phyloP scores from a whole-genome alignment of 129 eudicot genomes.

The Pseudognaphalium luteoalbum region DNA sequence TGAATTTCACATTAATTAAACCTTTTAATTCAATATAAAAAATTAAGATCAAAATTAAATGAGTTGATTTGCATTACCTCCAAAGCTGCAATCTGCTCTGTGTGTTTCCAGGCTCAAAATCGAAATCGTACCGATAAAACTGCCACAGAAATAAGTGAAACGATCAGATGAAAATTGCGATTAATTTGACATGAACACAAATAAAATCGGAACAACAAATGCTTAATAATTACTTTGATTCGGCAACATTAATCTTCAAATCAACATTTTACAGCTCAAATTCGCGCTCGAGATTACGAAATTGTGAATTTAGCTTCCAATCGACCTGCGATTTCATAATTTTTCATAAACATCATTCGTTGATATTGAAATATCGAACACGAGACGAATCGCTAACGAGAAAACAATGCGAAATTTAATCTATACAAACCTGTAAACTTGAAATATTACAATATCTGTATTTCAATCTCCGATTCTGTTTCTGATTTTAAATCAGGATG shows the following conservation, averaged over 20 bases:
- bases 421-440: constrained; percentile 16
- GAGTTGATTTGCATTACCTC: constrained; percentile 23
- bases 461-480: not conserved
- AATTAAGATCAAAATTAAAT: too few relatives aligned
- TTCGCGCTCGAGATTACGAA: not conserved
- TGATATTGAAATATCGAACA: not conserved
- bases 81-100: constrained; percentile 18
- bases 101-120: not conserved
- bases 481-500: constrained; percentile 20
- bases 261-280: constrained; percentile 24
- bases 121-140: constrained; percentile 16
- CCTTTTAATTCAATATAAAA: not conserved
- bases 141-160: constrained; percentile 2
- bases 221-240: not conserved
- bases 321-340: constrained; percentile 13
- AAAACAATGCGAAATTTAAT: constrained; percentile 25
- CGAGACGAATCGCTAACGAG: not conserved
- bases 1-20: not conserved
- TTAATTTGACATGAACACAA: not conserved
- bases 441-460: constrained; percentile 11
- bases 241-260: constrained; percentile 3
- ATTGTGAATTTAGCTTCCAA: constrained; percentile 12
- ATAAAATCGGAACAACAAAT: constrained; percentile 2
- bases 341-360: constrained; percentile 6
- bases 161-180: constrained; percentile 24